Evolutionary conservation across 768 basidiomycete genomes (phyloP), one percentile per base, ranked within the genome.

Genomic region (Xanthoconium stramineum): DNA sequence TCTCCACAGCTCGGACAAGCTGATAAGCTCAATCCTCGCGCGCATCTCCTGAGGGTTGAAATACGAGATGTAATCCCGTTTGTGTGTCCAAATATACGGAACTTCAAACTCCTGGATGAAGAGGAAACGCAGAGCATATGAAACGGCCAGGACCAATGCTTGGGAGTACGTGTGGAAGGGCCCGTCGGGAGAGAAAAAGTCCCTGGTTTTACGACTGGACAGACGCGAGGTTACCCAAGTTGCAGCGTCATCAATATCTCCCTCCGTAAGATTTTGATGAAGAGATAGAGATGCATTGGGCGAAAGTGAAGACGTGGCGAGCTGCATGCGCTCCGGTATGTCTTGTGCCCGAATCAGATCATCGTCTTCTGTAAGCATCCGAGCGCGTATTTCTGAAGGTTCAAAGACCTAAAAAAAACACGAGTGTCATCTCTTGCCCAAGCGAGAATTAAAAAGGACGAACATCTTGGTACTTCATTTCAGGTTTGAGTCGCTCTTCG

Each of bases 271-370:
- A 35, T 82, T 78, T 44, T 80, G 78, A 61, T 86, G 83, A 10
- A 82, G 68, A 35, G 84, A 84, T 47, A 87, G 73, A 5, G 80
- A 80, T 3, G 89, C 78, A 28, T 79, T 80, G 30, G 76, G 70
- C 1, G 91, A 91, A n/a, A 97, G 74, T 0, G 93, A 89, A 20
- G 90, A 92, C 20, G 85, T 89, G 14, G 87, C 83, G 19, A 98
- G 81, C 70, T 96, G 94, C 89, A 95, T 94, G 47, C 97, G 88
- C 69, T 99, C 97, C 2, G 97, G 97, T 37, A 91, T 84, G 72
- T 98, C 97, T 67, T 83, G 84, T 17, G 82, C 84, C 45, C 95
- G 88, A 58, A 99, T 95, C 45, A 92, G 76, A 65, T 96, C 91
- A 71, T 99, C 97, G 55, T 92, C 93, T 60, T 94, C 93, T 4